Percentiles rank a stretch among this genome's conserved stretches.
phyloP scores from a whole-genome alignment of 495 filamentous ascomycete genomes.

The Trypethelium eluteriae region DNA sequence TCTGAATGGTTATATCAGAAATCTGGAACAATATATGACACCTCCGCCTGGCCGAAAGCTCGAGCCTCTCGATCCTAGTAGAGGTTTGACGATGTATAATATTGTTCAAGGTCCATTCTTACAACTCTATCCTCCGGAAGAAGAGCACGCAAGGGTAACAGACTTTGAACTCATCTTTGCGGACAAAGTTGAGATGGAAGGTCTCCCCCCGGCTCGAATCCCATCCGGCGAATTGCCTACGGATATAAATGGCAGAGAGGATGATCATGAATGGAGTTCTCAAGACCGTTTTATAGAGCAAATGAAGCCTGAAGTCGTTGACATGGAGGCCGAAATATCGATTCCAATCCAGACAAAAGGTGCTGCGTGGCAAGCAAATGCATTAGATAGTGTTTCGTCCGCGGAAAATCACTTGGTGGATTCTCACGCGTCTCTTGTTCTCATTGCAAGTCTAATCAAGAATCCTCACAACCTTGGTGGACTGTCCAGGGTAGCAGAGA shows the following conservation, averaged over 20 bases:
- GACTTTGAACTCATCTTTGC: slow-evolving; percentile 1
- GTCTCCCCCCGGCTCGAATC: background rate
- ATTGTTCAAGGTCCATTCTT: slow-evolving; percentile 35
- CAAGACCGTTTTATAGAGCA: background rate
- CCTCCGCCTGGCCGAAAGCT: slow-evolving; percentile 27
- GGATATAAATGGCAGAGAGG: background rate
- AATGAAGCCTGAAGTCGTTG: background rate
- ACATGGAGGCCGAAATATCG: background rate
- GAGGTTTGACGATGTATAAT: slow-evolving; percentile 29
- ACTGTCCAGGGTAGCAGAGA: slow-evolving; percentile 42
- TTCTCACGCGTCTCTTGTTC: slow-evolving; percentile 29
- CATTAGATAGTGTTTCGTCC: background rate
- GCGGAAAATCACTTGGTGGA: background rate
- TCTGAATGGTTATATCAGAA: slow-evolving; percentile 30
- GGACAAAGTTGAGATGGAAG: background rate
- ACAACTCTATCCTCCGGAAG: slow-evolving; percentile 22
- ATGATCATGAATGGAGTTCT: background rate
- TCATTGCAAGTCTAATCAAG: slow-evolving; percentile 45
- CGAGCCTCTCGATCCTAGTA: slow-evolving; percentile 27
- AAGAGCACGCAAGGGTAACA: background rate
- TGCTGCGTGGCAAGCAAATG: slow-evolving; percentile 14
- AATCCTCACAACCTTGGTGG: slow-evolving; percentile 45
- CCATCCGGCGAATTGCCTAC: background rate
- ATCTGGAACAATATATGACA: slow-evolving; percentile 28
- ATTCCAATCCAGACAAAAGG: slow-evolving; percentile 29